A percentile compares a stretch with the other conserved stretches of the same genome.
These are phyloP conservation scores for Hymenoscyphus fructigenus DNA, from an alignment of 2,329 filamentous ascomycete genomes.

Conservation along the genomic window DNA sequence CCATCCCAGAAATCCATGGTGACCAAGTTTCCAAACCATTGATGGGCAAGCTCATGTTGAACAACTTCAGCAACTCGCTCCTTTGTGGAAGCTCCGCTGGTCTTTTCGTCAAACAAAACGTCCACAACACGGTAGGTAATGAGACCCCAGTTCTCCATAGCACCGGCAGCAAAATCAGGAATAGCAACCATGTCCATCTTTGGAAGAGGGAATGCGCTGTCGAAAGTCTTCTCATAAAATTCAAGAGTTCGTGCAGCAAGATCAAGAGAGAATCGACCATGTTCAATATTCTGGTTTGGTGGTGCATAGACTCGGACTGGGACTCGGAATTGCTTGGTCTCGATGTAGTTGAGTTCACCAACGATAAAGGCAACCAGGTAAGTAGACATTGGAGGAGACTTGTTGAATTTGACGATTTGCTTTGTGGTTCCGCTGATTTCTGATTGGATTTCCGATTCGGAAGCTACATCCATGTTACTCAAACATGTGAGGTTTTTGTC, in stretches of 20 bases:
- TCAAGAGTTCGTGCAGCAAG: slow-evolving; percentile 85
- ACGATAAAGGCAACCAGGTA: slow-evolving; percentile 94
- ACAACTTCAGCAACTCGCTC: slow-evolving; percentile 93
- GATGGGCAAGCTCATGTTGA: slow-evolving; percentile 94
- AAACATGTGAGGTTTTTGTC: slow-evolving; percentile 89
- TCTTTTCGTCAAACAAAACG: slow-evolving; percentile 87
- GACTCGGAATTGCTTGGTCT: slow-evolving; percentile 87
- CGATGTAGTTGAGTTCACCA: slow-evolving; percentile 89
- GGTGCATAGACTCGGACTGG: slow-evolving; percentile 94
- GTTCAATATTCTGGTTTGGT: slow-evolving; percentile 83
- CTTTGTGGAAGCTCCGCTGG: slow-evolving; percentile 82
- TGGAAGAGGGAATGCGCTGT: slow-evolving; percentile 79
- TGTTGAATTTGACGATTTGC: slow-evolving; percentile 90
- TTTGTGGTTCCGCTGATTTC: slow-evolving; percentile 61
- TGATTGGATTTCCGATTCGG: slow-evolving; percentile 71
- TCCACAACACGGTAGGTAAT: slow-evolving; percentile 94
- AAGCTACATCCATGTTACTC: slow-evolving; percentile 94
- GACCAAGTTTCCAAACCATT: slow-evolving; percentile 97
- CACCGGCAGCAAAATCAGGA: slow-evolving; percentile 91
- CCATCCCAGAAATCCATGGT: slow-evolving; percentile 99
- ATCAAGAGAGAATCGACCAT: slow-evolving; percentile 86
- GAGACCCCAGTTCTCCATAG: slow-evolving; percentile 98
- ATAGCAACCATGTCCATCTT: slow-evolving; percentile 98
- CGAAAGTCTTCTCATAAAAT: slow-evolving; percentile 95
- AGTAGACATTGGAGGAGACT: slow-evolving; percentile 91